Base-by-base conservation (phyloP, 108 stramenopile species). In the Cyclotella kingstonii region DNA sequence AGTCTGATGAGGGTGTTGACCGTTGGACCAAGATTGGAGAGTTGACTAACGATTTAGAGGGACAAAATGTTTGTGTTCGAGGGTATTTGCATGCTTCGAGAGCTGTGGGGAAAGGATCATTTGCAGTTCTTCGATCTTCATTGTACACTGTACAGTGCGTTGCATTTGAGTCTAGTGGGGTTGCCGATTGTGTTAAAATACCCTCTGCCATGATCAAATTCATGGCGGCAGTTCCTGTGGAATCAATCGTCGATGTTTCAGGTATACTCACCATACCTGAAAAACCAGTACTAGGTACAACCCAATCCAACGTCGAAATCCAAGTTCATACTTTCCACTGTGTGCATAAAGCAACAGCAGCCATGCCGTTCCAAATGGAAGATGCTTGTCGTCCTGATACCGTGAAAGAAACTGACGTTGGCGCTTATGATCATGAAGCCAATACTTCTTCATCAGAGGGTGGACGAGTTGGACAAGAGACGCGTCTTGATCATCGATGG, bases 291-390 rank as follows among this genome's bases (percentile, higher is more conserved):
- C 90, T 88, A 44, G 83, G 84, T 15, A 93, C 91, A 22, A 98
- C 98, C 21, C 95, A 96, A 77, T 95, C 84, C 55, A 70, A 79
- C 52, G 91, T 98, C 2, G 99, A 99, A 77, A 70, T 99, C 53
- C 84, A 94, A 60, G 82, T 98, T 33, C 47, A 75, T 5, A 63
- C 71, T 36, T 90, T 97, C 64, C 80, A 93, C 63, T 93, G 92
- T 51, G 89, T 99, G 12, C 76, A 81, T 69, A 90, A 93, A 46
- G 84, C 97, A 12, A 81, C 85, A 21, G 68, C 74, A 25, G 70
- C 87, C 10, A 80, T 98, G 63, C 98, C 99, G 12, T 96, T 99
- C 62, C 89, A 89, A 57, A 95, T 99, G 84, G 98, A 94, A 38
- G 98, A 99, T 80, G 98, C 98, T 2, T 90, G 89, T 44, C 89